These are phyloP conservation scores for Rubus parviflorus DNA, from an alignment of 306 rosid species.

Conservation along the genomic window DNA sequence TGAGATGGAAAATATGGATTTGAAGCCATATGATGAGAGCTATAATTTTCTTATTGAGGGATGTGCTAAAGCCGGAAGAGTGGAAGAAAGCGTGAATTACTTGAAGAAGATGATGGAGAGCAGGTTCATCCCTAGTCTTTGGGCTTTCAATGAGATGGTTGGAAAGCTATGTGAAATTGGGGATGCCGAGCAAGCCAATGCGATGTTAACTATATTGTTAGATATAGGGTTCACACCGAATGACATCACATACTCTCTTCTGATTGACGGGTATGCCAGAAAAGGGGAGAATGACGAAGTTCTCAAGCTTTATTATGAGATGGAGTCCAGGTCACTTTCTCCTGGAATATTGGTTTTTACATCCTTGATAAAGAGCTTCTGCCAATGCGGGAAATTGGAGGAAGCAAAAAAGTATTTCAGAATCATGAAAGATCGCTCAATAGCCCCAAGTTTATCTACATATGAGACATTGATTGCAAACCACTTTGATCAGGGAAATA, in stretches of 20 bases:
- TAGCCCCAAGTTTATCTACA: conserved; percentile 34
- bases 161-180: conserved; percentile 56
- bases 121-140: conserved; percentile 63
- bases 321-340: conserved; percentile 53
- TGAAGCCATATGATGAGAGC: conserved; percentile 58
- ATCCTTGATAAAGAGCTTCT: conserved; percentile 49
- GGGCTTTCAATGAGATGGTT: conserved; percentile 55
- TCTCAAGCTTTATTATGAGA: conserved; percentile 73
- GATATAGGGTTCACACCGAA: conserved; percentile 67
- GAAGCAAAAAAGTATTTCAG: conserved; percentile 64
- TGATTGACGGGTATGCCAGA: conserved; percentile 55
- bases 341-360: conserved; percentile 55
- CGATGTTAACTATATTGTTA: conserved; percentile 48
- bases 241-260: conserved; percentile 47
- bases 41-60: conserved; percentile 62
- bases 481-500: conserved; percentile 43
- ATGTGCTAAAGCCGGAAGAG: conserved; percentile 39
- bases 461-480: conserved; percentile 45
- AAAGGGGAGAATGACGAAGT: conserved; percentile 45
- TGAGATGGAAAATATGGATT: conserved; percentile 58
- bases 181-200: conserved; percentile 48
- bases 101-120: conserved; percentile 56
- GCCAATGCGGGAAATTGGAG: conserved; percentile 50
- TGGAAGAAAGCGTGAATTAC: conserved; percentile 44
- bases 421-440: conserved; percentile 55